A percentile compares a stretch with the other conserved stretches of the same genome.
Evolutionary conservation across 331 rosid genomes (phyloP).

Genomic region (Telfairia occidentalis): DNA sequence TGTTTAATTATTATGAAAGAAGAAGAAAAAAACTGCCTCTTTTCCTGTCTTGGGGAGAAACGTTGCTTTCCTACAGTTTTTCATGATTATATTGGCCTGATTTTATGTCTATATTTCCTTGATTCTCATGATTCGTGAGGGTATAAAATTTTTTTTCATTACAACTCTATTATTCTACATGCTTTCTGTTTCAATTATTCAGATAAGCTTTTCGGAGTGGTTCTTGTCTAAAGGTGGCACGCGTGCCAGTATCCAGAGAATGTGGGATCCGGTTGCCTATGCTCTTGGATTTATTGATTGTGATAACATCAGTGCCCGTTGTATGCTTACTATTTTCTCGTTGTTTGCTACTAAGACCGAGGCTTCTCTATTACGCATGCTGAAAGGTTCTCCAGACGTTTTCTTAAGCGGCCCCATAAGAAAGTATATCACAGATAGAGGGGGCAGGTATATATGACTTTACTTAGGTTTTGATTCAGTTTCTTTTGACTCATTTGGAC

Average conservation of each 20-base stretch:
- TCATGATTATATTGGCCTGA: background rate
- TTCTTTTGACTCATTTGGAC: slow-evolving; percentile 2
- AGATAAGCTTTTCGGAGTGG: slow-evolving; percentile 99
- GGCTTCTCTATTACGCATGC: slow-evolving; percentile 95
- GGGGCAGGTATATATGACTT: slow-evolving; percentile 59
- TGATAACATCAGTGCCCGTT: slow-evolving; percentile 96
- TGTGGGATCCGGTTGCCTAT: slow-evolving; percentile 99
- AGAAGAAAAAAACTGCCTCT: background rate
- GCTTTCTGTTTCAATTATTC: slow-evolving; percentile 19
- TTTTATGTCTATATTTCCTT: slow-evolving; percentile 14
- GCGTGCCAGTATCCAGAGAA: slow-evolving; percentile 61
- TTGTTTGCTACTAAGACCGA: slow-evolving; percentile 95
- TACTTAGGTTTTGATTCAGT: background rate
- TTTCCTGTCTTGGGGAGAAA: background rate
- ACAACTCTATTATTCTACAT: background rate
- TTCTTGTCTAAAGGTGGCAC: slow-evolving; percentile 98
- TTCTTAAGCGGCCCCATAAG: slow-evolving; percentile 90
- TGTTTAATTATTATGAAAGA: background rate
- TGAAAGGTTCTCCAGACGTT: slow-evolving; percentile 94
- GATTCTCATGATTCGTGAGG: background rate
- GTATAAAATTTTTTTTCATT: background rate
- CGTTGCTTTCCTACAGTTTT: background rate
- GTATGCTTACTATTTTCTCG: slow-evolving; percentile 98
- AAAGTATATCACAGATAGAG: slow-evolving; percentile 82
- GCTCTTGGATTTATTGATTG: slow-evolving; percentile 99